These are phyloP conservation scores for Solanum lycopersicoides DNA, from an alignment of 257 asterid genomes.

Conservation along the genomic window DNA sequence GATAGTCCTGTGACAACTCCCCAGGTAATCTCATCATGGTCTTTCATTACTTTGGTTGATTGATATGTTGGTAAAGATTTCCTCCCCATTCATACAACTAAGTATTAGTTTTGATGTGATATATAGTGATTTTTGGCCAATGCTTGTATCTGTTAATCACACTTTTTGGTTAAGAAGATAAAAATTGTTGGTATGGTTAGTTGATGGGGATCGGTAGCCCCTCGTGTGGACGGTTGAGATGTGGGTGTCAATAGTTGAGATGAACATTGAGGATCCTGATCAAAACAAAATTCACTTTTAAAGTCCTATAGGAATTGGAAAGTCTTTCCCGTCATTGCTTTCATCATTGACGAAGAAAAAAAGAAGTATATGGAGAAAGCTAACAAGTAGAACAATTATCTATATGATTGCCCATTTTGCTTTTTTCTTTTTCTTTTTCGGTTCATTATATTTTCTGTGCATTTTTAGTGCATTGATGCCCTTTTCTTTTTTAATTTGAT, in stretches of 20 bases:
- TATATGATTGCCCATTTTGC: not conserved
- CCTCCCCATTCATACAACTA: too few species aligned
- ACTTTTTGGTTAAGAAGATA: too few species aligned
- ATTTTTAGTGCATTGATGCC: not conserved
- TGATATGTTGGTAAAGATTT: not conserved
- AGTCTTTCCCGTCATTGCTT: conserved; percentile 64
- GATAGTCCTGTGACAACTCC: conserved; percentile 83
- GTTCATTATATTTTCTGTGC: not conserved
- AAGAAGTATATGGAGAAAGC: conserved; percentile 19
- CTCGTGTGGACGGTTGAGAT: not conserved
- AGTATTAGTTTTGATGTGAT: not conserved
- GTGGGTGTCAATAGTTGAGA: conserved; percentile 92
- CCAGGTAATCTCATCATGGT: conserved; percentile 38
- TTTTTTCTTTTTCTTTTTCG: too few species aligned
- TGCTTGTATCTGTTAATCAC: not conserved
- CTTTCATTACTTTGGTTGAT: not conserved
- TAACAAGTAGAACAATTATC: not conserved
- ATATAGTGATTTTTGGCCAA: not conserved
- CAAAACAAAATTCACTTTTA: conserved; percentile 52
- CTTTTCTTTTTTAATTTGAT: not conserved
- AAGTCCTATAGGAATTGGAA: conserved; percentile 79
- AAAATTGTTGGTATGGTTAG: not conserved
- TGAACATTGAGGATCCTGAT: conserved; percentile 50
- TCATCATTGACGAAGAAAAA: conserved; percentile 65
- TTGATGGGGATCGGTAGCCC: not conserved